Percentiles rank a stretch among this genome's conserved stretches.
Conservation (phyloP, 176 grass and related monocot genomes). For the Melocanna baccifera region DNA sequence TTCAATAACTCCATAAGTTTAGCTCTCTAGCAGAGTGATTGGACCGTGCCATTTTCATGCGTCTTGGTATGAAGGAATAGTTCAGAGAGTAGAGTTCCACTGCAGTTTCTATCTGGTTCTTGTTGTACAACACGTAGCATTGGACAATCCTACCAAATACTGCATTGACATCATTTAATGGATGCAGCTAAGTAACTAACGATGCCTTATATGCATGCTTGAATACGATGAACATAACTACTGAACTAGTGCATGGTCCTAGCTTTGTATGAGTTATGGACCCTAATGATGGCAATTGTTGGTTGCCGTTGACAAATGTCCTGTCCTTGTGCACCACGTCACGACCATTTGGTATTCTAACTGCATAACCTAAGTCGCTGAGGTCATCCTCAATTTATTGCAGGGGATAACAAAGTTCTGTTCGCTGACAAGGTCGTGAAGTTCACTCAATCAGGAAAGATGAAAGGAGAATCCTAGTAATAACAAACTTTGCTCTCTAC, state of each 20-base stretch:
- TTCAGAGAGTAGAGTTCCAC: not conserved
- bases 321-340: not conserved
- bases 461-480: conserved; percentile 78
- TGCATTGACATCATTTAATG: not conserved
- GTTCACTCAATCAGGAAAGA: conserved; percentile 84
- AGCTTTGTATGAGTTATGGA: not conserved
- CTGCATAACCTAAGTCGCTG: not conserved
- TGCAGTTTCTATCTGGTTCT: not conserved
- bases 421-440: conserved; percentile 87
- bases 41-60: conserved; percentile 10
- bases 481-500: conserved; percentile 92
- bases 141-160: not conserved
- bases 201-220: not conserved
- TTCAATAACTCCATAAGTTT: not conserved
- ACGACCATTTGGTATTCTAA: not conserved
- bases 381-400: not conserved
- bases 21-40: not conserved
- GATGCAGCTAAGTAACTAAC: not conserved
- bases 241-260: not conserved
- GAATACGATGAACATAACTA: not conserved
- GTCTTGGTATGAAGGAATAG: not conserved
- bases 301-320: not conserved
- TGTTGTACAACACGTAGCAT: not conserved
- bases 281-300: not conserved
- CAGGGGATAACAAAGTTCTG: conserved; percentile 85